Evolutionary conservation across 192 early-diverging fungal species (phyloP).

Genomic region (Coemansia biformis): DNA sequence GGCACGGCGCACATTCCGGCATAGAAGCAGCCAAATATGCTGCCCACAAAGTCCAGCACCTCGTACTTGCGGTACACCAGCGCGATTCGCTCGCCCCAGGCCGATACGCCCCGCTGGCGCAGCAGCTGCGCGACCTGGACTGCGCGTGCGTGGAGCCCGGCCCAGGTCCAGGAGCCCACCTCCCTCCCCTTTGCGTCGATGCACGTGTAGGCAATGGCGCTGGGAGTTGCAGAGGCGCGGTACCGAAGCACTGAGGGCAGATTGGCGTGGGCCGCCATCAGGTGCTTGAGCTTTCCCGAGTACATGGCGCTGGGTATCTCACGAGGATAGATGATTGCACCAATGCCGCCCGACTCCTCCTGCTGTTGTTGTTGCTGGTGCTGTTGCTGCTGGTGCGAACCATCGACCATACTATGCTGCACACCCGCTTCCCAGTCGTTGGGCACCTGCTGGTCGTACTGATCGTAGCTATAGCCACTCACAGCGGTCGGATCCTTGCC

Average conservation of each 20-base stretch:
- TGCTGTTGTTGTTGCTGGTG: background rate
- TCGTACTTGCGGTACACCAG: conserved; percentile 77
- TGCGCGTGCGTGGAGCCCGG: conserved; percentile 63
- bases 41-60: conserved; percentile 74
- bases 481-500: background rate
- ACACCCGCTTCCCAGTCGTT: too few species aligned
- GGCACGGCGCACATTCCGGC: conserved; percentile 80
- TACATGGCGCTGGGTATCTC: conserved; percentile 24
- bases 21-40: conserved; percentile 76
- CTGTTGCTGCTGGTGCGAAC: background rate
- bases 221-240: conserved; percentile 57
- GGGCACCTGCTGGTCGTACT: too few species aligned
- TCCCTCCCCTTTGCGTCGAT: conserved; percentile 75
- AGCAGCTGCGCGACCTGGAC: conserved; percentile 67
- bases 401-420: too few species aligned
- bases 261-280: conserved; percentile 55
- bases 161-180: conserved; percentile 62
- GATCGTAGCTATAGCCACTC: too few species aligned
- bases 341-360: background rate
- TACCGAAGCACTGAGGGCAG: conserved; percentile 65
- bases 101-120: conserved; percentile 55
- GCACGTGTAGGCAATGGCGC: conserved; percentile 57
- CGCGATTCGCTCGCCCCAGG: conserved; percentile 65
- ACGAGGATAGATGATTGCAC: conserved; percentile 22
- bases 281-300: conserved; percentile 17